Conservation (phyloP, 2,329 filamentous ascomycete species). For the Acephala macrosclerotiorum region DNA sequence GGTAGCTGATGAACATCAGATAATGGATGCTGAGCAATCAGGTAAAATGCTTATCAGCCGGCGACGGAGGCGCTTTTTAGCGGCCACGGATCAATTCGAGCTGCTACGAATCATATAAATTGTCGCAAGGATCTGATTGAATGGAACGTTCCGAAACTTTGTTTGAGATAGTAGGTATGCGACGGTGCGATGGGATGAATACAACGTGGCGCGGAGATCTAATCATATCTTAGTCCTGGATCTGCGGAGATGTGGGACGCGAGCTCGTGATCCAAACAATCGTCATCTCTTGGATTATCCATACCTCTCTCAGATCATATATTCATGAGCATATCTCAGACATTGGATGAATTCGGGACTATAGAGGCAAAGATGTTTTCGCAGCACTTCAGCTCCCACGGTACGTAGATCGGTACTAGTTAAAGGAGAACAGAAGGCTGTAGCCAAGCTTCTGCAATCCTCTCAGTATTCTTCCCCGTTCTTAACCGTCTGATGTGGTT, state of each 20-base stretch:
- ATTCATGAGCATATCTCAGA: not conserved
- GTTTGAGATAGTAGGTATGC: not conserved
- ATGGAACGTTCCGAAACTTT: slow-evolving; percentile 5
- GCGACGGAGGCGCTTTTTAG: not conserved
- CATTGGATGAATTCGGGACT: not conserved
- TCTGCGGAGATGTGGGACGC: not conserved
- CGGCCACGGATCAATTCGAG: not conserved
- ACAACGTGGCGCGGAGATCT: not conserved
- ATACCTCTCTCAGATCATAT: slow-evolving; percentile 5
- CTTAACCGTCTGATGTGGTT: slow-evolving; percentile 4
- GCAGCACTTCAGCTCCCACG: not conserved
- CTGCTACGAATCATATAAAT: not conserved
- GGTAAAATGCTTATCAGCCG: slow-evolving; percentile 8
- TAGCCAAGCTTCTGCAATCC: not conserved
- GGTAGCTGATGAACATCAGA: no score
- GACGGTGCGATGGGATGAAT: slow-evolving; percentile 3
- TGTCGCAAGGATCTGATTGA: not conserved
- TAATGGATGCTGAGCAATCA: not conserved
- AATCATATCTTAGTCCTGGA: not conserved
- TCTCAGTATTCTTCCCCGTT: not conserved
- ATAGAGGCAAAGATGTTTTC: slow-evolving; percentile 7
- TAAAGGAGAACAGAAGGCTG: not conserved
- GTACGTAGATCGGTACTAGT: slow-evolving; percentile 1
- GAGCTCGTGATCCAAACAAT: not conserved
- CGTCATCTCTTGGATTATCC: slow-evolving; percentile 4